These are phyloP conservation scores for Babesia bigemina DNA, from an alignment of 169 alveolate genomes.

Conservation along the genomic window DNA sequence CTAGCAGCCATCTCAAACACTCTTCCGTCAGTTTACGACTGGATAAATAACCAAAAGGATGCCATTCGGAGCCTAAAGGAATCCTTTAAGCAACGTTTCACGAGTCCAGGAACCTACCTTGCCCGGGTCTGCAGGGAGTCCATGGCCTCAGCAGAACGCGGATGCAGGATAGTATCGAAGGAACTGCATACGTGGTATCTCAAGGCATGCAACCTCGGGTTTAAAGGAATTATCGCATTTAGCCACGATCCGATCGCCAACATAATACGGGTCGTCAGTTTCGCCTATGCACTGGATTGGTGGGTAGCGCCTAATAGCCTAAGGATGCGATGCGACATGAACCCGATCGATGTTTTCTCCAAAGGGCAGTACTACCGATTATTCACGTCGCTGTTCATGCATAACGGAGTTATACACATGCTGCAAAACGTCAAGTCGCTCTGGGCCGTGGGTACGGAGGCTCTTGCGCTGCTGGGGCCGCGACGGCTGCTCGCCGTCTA, in stretches of 20 bases:
- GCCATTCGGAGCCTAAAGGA: neutral
- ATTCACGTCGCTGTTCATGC: slow-evolving; percentile 61
- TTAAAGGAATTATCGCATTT: neutral
- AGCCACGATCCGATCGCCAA: slow-evolving; percentile 17
- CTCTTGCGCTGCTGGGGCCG: slow-evolving; percentile 39
- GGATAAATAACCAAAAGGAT: neutral
- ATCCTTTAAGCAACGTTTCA: neutral
- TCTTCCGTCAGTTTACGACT: neutral
- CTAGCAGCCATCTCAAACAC: neutral
- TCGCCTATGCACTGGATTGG: slow-evolving; percentile 16
- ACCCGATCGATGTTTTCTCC: slow-evolving; percentile 32
- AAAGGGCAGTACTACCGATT: slow-evolving; percentile 60
- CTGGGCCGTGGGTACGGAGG: slow-evolving; percentile 44
- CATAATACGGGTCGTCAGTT: neutral
- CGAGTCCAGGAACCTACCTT: slow-evolving; percentile 16
- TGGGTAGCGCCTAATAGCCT: neutral
- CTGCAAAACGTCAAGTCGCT: slow-evolving; percentile 50
- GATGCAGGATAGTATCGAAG: neutral
- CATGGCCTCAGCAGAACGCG: slow-evolving; percentile 13
- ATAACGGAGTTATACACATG: slow-evolving; percentile 54
- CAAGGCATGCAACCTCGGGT: slow-evolving; percentile 12
- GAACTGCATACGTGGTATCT: slow-evolving; percentile 11
- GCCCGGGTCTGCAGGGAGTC: neutral
- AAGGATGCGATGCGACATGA: slow-evolving; percentile 7
- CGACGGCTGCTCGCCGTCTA: slow-evolving; percentile 26